Evolutionary conservation across 2,329 filamentous ascomycete species (phyloP), one percentile per base, ranked within the genome.

Genomic region (Claviceps spartinae): DNA sequence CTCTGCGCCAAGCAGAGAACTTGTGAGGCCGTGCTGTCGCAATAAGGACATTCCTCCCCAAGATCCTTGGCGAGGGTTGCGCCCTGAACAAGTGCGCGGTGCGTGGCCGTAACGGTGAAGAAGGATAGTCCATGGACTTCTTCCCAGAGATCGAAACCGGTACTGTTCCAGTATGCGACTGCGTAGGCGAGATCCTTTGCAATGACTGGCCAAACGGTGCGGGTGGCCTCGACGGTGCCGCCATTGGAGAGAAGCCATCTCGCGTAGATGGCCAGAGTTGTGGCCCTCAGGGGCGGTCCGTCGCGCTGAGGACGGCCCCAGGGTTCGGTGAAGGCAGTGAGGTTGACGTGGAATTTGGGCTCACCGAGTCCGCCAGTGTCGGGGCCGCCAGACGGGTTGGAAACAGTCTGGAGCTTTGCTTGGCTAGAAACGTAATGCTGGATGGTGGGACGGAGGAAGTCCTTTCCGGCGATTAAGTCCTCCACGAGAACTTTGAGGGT

Each of bases 231-330:
- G 2, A 70, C 71, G 11, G 79, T 70, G 60, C 83, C 80, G 8
- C 81, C 83, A 55, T 86, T 84, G 44, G 69, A 69, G 48, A 88
- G 69, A 30, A 91, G 70, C 79, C 84, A 88, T 61, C 83, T 81
- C 6, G 83, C 78, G 62, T 90, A 93, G 0, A 74, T 73, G 51
- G 86, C 83, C 60, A 93, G 67, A 2, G 87, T 79, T 46, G 81
- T 87, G 1, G 86, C 86, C 49, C 88, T 77, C 41, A 93, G 75
- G 22, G 87, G 80, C 24, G 88, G 87, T 0, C 87, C 87, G 65
- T 93, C 87, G 43, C 84, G 76, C 66, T 91, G 86, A 2, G 86
- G 86, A 8, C 86, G 78, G 55, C 71, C 86, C 86, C 86, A 90
- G 1, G 69, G 63, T 18, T 78, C 82, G 0, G 79, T 85, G 63